Evolutionary conservation across 1,284 basidiomycete species (phyloP), one percentile per base, ranked within the genome.

Genomic region (Coniferiporia weirii): DNA sequence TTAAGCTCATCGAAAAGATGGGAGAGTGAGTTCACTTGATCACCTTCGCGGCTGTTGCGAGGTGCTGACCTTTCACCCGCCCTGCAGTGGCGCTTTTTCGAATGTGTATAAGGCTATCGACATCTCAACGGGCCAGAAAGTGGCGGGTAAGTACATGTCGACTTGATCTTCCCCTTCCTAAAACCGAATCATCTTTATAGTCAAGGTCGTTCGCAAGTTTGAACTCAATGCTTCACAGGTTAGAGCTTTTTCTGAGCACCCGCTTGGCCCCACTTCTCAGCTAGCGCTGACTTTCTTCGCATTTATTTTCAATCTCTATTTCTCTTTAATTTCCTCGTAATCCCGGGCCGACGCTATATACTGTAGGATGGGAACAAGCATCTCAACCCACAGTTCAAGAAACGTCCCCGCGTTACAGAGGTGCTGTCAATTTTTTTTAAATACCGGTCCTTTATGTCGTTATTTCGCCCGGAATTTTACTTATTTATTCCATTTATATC

Each of bases 161-260:
- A 34, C 27, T 53, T 50, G 61, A 38, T 49, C 35, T 19, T 19
- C 15, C 52, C 47, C 63, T n/a, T 57, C 54, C 49, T 45, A 61
- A 54, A 53, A 59, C n/a, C 56, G 51, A 57, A 59, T 47, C 55
- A 40, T 17, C 47, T 65, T 45, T 63, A 10, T 71, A 88, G 92
- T 98, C 79, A 98, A 98, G 76, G 91, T 96, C 54, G 97, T 99
- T 54, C 90, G 97, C 69, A 99, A 99, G 73, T 96, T 86, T 70
- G 97, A 99, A 70, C 79, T 98, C 61, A 98, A 92, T 71, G 85
- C 91, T 51, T 90, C 89, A 12, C 96, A 99, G 91, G 96, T 98
- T 73, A 87, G 93, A 79, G 62, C 45, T 43, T 60, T 59, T 48
- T 46, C 5, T 59, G 51, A 57, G 57, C 62, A 65, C 53, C 47